Conservation (phyloP, 768 basidiomycete genomes). For the Paxillus involutus region DNA sequence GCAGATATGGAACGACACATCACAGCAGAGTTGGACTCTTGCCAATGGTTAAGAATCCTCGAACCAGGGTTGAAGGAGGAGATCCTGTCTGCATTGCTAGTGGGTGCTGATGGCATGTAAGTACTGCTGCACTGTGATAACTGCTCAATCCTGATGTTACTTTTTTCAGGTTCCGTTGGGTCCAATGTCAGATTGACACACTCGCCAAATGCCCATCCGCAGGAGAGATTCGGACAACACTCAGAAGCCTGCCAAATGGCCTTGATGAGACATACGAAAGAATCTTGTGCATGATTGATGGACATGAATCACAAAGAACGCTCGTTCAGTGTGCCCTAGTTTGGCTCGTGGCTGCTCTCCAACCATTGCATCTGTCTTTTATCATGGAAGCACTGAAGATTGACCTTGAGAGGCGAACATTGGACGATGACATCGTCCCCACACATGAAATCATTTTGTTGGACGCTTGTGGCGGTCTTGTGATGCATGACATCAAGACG, state of each 20-base stretch:
- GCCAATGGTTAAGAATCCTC: not conserved
- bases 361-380: not conserved
- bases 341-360: slow-evolving; percentile 12
- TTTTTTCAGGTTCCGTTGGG: slow-evolving; percentile 15
- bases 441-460: not conserved
- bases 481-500: too few relatives aligned
- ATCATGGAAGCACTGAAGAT: not conserved
- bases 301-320: not conserved
- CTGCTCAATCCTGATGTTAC: too few relatives aligned
- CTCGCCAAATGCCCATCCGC: slow-evolving; percentile 8
- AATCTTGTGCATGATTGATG: slow-evolving; percentile 2
- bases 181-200: slow-evolving; percentile 12
- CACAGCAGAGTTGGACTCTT: slow-evolving; percentile 7
- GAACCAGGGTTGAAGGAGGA: slow-evolving; percentile 3
- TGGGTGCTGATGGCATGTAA: slow-evolving; percentile 15
- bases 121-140: too few relatives aligned
- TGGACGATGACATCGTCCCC: not conserved
- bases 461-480: not conserved
- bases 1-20: slow-evolving; percentile 10
- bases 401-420: not conserved
- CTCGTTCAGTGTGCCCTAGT: not conserved
- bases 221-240: not conserved
- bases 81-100: not conserved
- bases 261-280: slow-evolving; percentile 8
- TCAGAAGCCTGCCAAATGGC: slow-evolving; percentile 2